phyloP scores from a whole-genome alignment of 352 stramenopile genomes.

The Blastocystis sp. region DNA sequence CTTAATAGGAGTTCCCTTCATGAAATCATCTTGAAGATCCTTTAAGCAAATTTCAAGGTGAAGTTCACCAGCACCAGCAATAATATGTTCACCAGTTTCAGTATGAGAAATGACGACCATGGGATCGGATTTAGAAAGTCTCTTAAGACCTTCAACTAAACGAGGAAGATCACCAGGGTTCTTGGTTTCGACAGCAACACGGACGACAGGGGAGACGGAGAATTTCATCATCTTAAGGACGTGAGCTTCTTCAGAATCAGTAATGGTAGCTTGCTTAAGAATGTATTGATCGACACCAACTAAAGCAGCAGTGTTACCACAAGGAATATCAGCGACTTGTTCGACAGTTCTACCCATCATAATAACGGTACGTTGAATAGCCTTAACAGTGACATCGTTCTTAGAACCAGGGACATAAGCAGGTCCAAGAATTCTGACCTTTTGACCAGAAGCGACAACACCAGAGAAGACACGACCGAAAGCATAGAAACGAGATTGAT shows the following conservation, averaged over 20 bases:
- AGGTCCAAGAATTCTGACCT: conserved; percentile 91
- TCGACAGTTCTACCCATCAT: conserved; percentile 98
- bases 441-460: conserved; percentile 91
- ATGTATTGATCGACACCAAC: conserved; percentile 98
- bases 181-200: conserved; percentile 95
- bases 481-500: conserved; percentile 95
- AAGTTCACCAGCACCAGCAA: conserved; percentile 90
- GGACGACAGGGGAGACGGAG: conserved; percentile 93
- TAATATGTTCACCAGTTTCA: conserved; percentile 98
- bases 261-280: conserved; percentile 97
- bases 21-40: conserved; percentile 99
- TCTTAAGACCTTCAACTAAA: conserved; percentile 98
- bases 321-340: conserved; percentile 87
- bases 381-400: conserved; percentile 97
- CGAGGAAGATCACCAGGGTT: conserved; percentile 93
- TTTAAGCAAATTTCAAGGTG: conserved; percentile 99
- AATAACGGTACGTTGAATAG: conserved; percentile 97
- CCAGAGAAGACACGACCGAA: conserved; percentile 98
- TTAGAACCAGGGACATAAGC: conserved; percentile 99
- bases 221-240: conserved; percentile 99
- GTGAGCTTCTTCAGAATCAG: conserved; percentile 83
- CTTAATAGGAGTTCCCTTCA: conserved; percentile 77
- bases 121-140: conserved; percentile 95
- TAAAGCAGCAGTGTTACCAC: conserved; percentile 94
- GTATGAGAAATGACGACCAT: conserved; percentile 96